phyloP scores from a whole-genome alignment of 1,284 basidiomycete species.

The Sanghuangporus baumii region DNA sequence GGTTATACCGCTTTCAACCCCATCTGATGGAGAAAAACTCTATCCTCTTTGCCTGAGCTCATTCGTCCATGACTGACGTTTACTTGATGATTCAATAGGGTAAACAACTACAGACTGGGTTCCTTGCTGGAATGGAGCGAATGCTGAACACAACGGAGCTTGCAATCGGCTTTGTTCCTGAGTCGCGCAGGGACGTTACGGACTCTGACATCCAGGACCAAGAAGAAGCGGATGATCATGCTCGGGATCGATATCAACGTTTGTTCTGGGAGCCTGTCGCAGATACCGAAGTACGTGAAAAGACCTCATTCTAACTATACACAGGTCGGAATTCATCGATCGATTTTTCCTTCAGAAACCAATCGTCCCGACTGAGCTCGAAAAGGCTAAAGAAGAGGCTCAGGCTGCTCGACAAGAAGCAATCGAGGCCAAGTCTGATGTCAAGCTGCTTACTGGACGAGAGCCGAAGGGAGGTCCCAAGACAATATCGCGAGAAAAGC shows the following conservation, averaged over 20 bases:
- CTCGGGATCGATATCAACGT: conserved; percentile 60
- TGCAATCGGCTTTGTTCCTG: neutral
- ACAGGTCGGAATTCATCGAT: neutral
- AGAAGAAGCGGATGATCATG: conserved; percentile 47
- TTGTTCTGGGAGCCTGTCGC: conserved; percentile 69
- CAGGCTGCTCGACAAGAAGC: conserved; percentile 28
- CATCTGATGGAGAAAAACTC: conserved; percentile 42
- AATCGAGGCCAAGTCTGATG: conserved; percentile 33
- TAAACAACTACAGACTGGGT: conserved; percentile 60
- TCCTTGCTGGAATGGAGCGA: conserved; percentile 62
- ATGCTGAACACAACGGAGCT: conserved; percentile 45
- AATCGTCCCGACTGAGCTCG: conserved; percentile 46
- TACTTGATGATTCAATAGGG: conserved; percentile 38
- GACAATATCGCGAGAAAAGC: conserved; percentile 31
- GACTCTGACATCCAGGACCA: conserved; percentile 59
- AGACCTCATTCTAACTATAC: neutral
- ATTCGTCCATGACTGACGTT: neutral
- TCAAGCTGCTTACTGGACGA: conserved; percentile 20
- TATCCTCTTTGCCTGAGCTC: conserved; percentile 20
- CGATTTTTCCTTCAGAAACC: conserved; percentile 41
- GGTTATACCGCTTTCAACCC: conserved; percentile 53
- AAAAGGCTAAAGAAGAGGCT: conserved; percentile 29
- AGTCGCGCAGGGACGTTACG: conserved; percentile 34
- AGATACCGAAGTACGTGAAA: conserved; percentile 50
- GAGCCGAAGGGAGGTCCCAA: conserved; percentile 11